phyloP scores from a whole-genome alignment of 2,329 filamentous ascomycete genomes.

The Trichothecium roseum region DNA sequence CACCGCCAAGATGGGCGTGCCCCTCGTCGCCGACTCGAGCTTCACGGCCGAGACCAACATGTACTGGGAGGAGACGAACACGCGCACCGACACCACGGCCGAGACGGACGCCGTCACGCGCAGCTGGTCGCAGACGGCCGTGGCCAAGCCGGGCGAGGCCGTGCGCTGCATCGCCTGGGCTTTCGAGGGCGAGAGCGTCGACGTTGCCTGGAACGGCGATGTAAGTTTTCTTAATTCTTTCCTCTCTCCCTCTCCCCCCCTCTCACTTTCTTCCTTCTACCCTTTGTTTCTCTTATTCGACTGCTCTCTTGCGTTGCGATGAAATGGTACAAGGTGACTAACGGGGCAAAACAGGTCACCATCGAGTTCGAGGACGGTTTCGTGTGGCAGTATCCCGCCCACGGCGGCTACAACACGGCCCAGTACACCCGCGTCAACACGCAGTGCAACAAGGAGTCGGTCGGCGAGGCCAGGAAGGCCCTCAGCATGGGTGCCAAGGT shows the following conservation, averaged over 20 bases:
- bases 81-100: background rate
- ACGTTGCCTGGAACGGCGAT: background rate
- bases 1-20: constrained; percentile 1
- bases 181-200: background rate
- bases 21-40: background rate
- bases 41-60: background rate
- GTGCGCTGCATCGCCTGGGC: background rate
- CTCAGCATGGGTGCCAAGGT: background rate
- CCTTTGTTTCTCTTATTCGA: too few species aligned
- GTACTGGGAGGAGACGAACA: background rate
- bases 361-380: background rate
- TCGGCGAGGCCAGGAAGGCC: background rate
- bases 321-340: background rate
- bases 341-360: background rate
- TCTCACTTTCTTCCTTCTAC: too few species aligned
- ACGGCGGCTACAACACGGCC: constrained; percentile 1
- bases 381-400: background rate
- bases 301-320: too few species aligned
- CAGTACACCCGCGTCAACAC: constrained; percentile 4
- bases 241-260: too few species aligned
- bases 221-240: background rate
- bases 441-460: background rate
- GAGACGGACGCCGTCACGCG: background rate
- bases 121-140: background rate
- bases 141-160: background rate